Conservation (phyloP, 129 eudicot genomes). For the Tagetes erecta region DNA sequence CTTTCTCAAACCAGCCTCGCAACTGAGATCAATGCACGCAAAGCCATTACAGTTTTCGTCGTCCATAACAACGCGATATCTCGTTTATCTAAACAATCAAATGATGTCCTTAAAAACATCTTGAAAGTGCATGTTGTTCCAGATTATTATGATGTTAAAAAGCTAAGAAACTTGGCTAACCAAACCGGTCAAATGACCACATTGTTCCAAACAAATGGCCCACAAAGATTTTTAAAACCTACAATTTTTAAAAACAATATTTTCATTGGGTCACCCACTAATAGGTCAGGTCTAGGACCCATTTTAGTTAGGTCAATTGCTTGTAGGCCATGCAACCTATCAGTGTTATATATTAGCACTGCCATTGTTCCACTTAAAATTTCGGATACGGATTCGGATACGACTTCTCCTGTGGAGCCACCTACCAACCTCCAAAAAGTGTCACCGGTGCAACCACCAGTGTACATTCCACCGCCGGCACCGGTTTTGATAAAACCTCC, state of each 20-base stretch:
- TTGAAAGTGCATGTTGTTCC: slow-evolving; percentile 52
- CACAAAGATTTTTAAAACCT: slow-evolving; percentile 48
- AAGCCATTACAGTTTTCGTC: slow-evolving; percentile 48
- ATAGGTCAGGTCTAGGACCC: slow-evolving; percentile 35
- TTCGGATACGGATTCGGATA: slow-evolving; percentile 2
- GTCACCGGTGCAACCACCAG: background rate
- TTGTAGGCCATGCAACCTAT: slow-evolving; percentile 43
- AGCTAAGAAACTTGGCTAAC: slow-evolving; percentile 27
- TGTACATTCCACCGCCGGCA: background rate
- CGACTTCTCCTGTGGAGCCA: background rate
- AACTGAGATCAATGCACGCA: slow-evolving; percentile 36
- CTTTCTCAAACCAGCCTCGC: slow-evolving; percentile 52
- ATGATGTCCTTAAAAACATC: slow-evolving; percentile 23
- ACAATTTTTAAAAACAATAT: slow-evolving; percentile 24
- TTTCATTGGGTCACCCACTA: slow-evolving; percentile 37
- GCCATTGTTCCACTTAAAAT: slow-evolving; percentile 42
- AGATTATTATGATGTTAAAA: slow-evolving; percentile 47
- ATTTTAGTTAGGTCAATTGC: slow-evolving; percentile 38
- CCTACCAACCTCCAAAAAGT: no score
- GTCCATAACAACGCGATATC: slow-evolving; percentile 36
- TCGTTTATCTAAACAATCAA: slow-evolving; percentile 27
- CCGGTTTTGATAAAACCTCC: background rate
- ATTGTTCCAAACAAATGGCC: slow-evolving; percentile 43
- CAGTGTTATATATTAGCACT: slow-evolving; percentile 45
- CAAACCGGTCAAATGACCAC: slow-evolving; percentile 31